These are phyloP conservation scores for Mastigamoeba balamuthi DNA, from an alignment of 78 protist species.

Conservation along the genomic window DNA sequence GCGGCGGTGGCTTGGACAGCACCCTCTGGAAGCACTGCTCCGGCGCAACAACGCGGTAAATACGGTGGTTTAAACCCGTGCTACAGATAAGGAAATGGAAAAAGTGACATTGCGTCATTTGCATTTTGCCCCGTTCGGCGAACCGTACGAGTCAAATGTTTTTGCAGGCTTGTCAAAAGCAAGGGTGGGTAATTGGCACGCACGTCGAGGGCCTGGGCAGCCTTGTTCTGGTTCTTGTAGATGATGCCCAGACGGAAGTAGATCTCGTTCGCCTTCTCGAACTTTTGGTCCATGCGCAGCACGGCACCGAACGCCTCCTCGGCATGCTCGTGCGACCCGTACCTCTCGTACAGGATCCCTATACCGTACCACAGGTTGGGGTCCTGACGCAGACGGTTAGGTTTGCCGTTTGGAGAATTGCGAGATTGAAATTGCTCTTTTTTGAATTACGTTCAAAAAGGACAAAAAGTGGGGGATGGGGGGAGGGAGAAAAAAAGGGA, in stretches of 20 bases:
- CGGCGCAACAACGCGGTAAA: no score
- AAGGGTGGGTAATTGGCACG: neutral
- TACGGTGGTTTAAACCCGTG: neutral
- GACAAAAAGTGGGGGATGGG: neutral
- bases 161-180: neutral
- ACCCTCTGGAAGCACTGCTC: slow-evolving; percentile 40
- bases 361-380: slow-evolving; percentile 82
- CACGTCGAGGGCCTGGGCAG: slow-evolving; percentile 45
- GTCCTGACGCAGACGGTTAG: slow-evolving; percentile 1
- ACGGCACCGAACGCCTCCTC: slow-evolving; percentile 79
- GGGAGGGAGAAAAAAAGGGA: no score
- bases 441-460: neutral
- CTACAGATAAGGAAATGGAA: neutral
- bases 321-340: slow-evolving; percentile 74
- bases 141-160: neutral
- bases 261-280: slow-evolving; percentile 66
- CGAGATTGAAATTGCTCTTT: neutral
- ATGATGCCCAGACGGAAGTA: slow-evolving; percentile 68
- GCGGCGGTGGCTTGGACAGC: slow-evolving; percentile 46
- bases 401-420: no score
- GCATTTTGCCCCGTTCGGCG: neutral
- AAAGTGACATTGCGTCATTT: neutral
- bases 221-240: slow-evolving; percentile 64
- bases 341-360: slow-evolving; percentile 74
- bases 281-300: slow-evolving; percentile 64